Percentiles rank a stretch among this genome's conserved stretches.
Conservation (phyloP, 345 rosid species). For the Durio zibethinus region DNA sequence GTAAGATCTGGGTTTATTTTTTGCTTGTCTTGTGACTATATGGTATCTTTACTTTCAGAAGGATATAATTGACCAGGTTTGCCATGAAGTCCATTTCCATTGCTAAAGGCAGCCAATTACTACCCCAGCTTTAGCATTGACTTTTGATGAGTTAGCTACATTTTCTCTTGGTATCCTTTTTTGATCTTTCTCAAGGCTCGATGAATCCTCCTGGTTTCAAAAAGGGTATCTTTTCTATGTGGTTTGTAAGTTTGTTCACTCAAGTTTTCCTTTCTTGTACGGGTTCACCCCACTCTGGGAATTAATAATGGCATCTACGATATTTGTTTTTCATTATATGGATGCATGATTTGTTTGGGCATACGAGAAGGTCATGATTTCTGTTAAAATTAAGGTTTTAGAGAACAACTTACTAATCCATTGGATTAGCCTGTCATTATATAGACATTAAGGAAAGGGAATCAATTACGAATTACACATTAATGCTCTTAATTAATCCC, state of each 20-base stretch:
- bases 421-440: too few relatives aligned
- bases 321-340: background rate
- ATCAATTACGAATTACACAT: too few relatives aligned
- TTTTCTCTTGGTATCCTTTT: conserved; percentile 91
- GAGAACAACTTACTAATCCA: too few relatives aligned
- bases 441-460: too few relatives aligned
- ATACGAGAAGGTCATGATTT: background rate
- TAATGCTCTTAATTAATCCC: too few relatives aligned
- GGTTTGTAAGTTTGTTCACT: background rate
- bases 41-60: conserved; percentile 9
- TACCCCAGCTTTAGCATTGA: conserved; percentile 87
- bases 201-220: conserved; percentile 79
- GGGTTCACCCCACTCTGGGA: background rate
- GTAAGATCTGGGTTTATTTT: conserved; percentile 34
- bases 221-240: conserved; percentile 43
- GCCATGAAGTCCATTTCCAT: conserved; percentile 88
- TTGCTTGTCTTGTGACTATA: conserved; percentile 15
- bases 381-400: too few relatives aligned
- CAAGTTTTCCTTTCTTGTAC: conserved; percentile 5
- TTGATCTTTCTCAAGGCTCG: conserved; percentile 82
- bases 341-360: background rate
- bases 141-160: conserved; percentile 85
- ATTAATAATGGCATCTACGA: background rate
- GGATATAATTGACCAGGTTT: conserved; percentile 54
- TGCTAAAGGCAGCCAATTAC: conserved; percentile 87